Conservation (phyloP, 495 filamentous ascomycete genomes). For the Clavariopsis aquatica region DNA sequence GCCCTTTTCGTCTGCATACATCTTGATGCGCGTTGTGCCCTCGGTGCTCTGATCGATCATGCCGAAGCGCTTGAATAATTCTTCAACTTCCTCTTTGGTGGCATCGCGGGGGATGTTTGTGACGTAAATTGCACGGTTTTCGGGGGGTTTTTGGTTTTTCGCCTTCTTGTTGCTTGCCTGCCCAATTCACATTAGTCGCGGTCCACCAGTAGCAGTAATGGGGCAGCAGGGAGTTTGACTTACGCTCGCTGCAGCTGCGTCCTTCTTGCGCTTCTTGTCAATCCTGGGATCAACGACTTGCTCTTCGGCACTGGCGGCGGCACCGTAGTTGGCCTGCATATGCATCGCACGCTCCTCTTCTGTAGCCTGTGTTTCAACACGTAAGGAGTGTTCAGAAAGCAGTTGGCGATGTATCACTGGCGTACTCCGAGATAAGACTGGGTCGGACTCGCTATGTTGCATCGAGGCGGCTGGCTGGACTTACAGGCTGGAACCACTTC, state of each 20-base stretch:
- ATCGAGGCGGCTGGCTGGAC: not conserved
- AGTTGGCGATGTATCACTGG: constrained; percentile 3
- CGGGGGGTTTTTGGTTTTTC: constrained; percentile 50
- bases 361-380: not conserved
- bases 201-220: not conserved
- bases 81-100: constrained; percentile 73
- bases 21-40: constrained; percentile 82
- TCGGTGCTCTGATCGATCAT: constrained; percentile 95
- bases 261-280: constrained; percentile 14
- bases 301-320: not conserved
- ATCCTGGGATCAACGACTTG: not conserved
- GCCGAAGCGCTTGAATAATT: constrained; percentile 83
- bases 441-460: constrained; percentile 4
- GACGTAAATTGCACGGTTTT: constrained; percentile 87
- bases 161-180: constrained; percentile 50
- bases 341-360: constrained; percentile 2
- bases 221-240: not conserved
- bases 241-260: constrained; percentile 3
- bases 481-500: constrained; percentile 62
- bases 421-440: constrained; percentile 4
- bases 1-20: constrained; percentile 81
- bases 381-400: constrained; percentile 2
- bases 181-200: not conserved
- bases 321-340: constrained; percentile 5
- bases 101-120: constrained; percentile 79